These are phyloP conservation scores for Wallemia hederae DNA, from an alignment of 1,284 basidiomycete genomes.

Conservation along the genomic window DNA sequence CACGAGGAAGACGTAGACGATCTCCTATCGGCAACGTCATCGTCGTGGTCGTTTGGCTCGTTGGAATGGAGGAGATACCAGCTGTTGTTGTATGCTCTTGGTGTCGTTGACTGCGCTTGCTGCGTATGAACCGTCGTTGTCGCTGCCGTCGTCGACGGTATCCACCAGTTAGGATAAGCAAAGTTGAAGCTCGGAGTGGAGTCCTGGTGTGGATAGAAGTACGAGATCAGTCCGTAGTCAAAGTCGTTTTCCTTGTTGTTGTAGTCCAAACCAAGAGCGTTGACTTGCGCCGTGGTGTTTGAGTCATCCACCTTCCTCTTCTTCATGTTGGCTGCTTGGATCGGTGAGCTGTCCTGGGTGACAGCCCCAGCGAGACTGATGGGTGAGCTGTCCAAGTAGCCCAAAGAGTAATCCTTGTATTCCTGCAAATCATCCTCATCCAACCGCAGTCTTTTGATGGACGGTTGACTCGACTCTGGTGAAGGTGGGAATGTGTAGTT, in stretches of 20 bases:
- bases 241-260: background rate
- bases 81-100: background rate
- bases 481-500: slow-evolving; percentile 1
- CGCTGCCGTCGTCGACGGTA: background rate
- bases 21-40: background rate
- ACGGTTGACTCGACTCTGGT: background rate
- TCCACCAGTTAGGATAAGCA: background rate
- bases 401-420: background rate
- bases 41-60: background rate
- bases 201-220: background rate
- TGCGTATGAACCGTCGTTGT: too few relatives aligned
- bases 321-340: background rate
- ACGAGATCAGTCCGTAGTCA: background rate
- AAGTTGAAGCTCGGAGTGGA: background rate
- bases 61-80: background rate
- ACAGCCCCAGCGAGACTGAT: background rate
- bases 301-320: background rate
- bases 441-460: background rate
- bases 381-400: background rate
- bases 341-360: background rate
- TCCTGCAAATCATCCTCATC: background rate
- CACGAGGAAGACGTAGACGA: background rate
- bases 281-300: background rate
- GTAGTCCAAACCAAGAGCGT: background rate
- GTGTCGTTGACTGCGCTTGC: background rate